phyloP scores from a whole-genome alignment of 2,329 filamentous ascomycete species.

The Raffaelea albimanens region DNA sequence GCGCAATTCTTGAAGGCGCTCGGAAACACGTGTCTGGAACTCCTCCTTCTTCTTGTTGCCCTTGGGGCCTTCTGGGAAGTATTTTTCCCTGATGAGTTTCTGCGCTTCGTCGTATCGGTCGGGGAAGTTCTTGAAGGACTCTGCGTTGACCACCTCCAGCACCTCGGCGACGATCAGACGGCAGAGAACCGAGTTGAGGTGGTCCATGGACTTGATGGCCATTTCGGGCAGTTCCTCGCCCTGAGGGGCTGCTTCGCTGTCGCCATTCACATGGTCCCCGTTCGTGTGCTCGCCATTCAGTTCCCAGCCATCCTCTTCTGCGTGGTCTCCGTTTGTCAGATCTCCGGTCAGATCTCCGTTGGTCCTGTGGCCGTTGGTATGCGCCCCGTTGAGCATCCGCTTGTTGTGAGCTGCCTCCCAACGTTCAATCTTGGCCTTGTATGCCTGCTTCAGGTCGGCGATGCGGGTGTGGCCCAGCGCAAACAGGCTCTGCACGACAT shows the following conservation, averaged over 20 bases:
- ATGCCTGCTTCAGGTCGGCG: conserved; percentile 58
- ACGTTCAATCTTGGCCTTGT: conserved; percentile 27
- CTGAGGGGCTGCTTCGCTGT: conserved; percentile 21
- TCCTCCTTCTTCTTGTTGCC: conserved; percentile 59
- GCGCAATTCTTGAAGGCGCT: conserved; percentile 43
- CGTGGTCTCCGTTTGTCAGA: not conserved
- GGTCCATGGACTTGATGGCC: conserved; percentile 33
- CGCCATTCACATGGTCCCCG: conserved; percentile 15
- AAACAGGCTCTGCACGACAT: conserved; percentile 66
- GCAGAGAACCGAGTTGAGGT: conserved; percentile 40
- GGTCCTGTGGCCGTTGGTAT: not conserved
- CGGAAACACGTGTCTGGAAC: conserved; percentile 45
- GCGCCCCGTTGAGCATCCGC: not conserved
- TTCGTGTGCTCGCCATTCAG: conserved; percentile 10
- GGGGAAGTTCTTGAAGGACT: conserved; percentile 49
- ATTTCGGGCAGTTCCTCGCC: conserved; percentile 22
- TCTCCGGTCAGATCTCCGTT: conserved; percentile 1
- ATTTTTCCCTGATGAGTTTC: conserved; percentile 46
- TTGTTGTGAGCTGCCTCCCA: conserved; percentile 9
- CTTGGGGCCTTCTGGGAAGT: conserved; percentile 43
- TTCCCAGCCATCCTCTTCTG: no score
- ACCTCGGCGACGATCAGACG: conserved; percentile 56
- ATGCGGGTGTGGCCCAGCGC: conserved; percentile 69
- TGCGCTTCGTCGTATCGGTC: conserved; percentile 55
- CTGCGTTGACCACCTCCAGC: conserved; percentile 51